phyloP scores from a whole-genome alignment of 352 stramenopile genomes.

The Phytophthora lateralis region DNA sequence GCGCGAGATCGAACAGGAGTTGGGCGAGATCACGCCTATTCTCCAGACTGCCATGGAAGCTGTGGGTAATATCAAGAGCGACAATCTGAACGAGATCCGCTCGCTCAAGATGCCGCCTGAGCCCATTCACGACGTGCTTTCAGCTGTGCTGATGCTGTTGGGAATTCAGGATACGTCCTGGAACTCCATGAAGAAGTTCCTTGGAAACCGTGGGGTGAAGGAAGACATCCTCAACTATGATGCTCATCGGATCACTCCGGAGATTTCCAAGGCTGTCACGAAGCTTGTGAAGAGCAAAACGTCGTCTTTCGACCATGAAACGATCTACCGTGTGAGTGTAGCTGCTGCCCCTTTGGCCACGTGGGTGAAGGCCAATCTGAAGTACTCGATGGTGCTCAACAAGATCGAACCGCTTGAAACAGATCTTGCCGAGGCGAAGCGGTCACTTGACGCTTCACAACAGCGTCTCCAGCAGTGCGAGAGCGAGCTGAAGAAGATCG shows the following conservation, averaged over 20 bases:
- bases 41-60: conserved; percentile 92
- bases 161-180: conserved; percentile 96
- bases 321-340: conserved; percentile 94
- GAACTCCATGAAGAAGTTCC: conserved; percentile 97
- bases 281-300: conserved; percentile 94
- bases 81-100: conserved; percentile 96
- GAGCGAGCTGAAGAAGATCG: conserved; percentile 91
- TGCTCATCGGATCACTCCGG: conserved; percentile 88
- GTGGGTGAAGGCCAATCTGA: conserved; percentile 96
- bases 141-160: conserved; percentile 94
- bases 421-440: conserved; percentile 90
- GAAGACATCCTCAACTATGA: conserved; percentile 98
- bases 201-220: conserved; percentile 95
- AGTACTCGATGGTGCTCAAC: conserved; percentile 95
- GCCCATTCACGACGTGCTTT: conserved; percentile 95
- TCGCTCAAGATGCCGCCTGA: conserved; percentile 95
- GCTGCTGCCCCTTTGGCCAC: conserved; percentile 93
- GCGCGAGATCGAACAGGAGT: conserved; percentile 92
- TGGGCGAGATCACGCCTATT: conserved; percentile 92
- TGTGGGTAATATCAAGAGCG: conserved; percentile 94
- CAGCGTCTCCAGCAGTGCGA: conserved; percentile 90
- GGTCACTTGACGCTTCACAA: conserved; percentile 86
- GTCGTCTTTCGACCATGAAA: conserved; percentile 93
- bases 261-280: conserved; percentile 91
- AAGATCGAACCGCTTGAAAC: conserved; percentile 94